A percentile compares a stretch with the other conserved stretches of the same genome.
Conservation (phyloP, 305 asterid genomes). For the Fraxinus baroniana region DNA sequence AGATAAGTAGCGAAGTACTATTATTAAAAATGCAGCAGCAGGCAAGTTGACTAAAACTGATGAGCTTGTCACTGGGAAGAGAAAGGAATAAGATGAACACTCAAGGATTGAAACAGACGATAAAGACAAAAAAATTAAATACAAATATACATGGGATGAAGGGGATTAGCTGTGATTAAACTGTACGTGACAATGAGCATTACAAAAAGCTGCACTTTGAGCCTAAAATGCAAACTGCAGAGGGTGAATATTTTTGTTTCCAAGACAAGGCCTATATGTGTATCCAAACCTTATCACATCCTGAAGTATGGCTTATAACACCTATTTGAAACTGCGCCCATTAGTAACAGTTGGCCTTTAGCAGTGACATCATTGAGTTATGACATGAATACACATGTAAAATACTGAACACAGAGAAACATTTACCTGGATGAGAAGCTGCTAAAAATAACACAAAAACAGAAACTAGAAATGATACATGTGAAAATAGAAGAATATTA, state of each 20-base stretch:
- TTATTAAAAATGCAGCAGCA: slow-evolving; percentile 66
- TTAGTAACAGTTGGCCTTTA: slow-evolving; percentile 3
- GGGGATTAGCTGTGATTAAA: not conserved
- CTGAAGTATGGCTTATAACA: not conserved
- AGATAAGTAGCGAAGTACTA: slow-evolving; percentile 69
- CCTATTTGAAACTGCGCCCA: not conserved
- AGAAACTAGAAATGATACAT: not conserved
- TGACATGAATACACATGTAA: not conserved
- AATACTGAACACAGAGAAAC: not conserved
- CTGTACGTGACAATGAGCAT: not conserved
- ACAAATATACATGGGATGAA: not conserved
- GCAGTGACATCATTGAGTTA: slow-evolving; percentile 3
- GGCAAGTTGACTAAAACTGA: slow-evolving; percentile 91
- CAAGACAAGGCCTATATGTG: not conserved
- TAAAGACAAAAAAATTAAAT: not conserved
- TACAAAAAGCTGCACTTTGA: not conserved
- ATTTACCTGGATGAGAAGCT: not conserved
- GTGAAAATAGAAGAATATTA: not conserved
- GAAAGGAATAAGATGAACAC: slow-evolving; percentile 15
- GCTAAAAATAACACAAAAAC: not conserved
- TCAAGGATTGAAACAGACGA: not conserved
- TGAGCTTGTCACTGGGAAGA: slow-evolving; percentile 77
- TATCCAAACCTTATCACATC: slow-evolving; percentile 11
- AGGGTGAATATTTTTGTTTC: slow-evolving; percentile 10
- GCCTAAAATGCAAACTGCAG: not conserved